Evolutionary conservation across 352 stramenopile genomes (phyloP).

Genomic region (Pythium folliculosum): DNA sequence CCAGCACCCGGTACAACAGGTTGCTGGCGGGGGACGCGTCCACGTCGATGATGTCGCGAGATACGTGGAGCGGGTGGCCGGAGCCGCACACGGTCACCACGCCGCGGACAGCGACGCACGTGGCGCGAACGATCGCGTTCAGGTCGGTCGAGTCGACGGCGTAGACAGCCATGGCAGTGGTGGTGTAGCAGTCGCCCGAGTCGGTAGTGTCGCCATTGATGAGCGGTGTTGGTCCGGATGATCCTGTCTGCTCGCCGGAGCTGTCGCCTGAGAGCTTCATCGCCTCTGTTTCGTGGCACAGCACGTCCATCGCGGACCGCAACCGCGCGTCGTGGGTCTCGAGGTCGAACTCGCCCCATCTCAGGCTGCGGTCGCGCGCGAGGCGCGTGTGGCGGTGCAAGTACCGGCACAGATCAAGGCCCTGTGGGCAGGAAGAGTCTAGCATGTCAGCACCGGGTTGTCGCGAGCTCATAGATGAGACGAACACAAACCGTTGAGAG

Average conservation of each 20-base stretch:
- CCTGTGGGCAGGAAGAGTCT: too few species aligned
- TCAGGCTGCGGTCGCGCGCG: background rate
- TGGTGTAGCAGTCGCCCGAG: background rate
- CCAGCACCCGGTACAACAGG: slow-evolving; percentile 12
- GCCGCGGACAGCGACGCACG: slow-evolving; percentile 14
- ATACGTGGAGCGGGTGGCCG: slow-evolving; percentile 2
- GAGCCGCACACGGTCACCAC: slow-evolving; percentile 2
- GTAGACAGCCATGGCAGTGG: slow-evolving; percentile 5
- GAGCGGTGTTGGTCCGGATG: background rate
- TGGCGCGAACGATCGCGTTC: background rate
- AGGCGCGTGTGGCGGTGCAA: slow-evolving; percentile 22
- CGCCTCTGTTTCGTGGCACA: slow-evolving; percentile 2
- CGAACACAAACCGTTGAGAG: background rate
- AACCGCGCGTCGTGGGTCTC: background rate
- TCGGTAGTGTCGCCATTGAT: background rate
- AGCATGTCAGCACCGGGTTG: too few species aligned
- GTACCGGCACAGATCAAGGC: slow-evolving; percentile 8
- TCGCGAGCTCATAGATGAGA: too few species aligned
- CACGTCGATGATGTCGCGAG: background rate
- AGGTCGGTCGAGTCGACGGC: slow-evolving; percentile 13
- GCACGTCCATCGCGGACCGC: slow-evolving; percentile 7
- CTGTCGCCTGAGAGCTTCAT: background rate
- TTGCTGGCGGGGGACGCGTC: background rate
- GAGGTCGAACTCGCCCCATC: slow-evolving; percentile 2
- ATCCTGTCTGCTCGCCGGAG: background rate